Base-by-base conservation (phyloP, 2,329 filamentous ascomycete genomes). In the Fusarium torulosum region DNA sequence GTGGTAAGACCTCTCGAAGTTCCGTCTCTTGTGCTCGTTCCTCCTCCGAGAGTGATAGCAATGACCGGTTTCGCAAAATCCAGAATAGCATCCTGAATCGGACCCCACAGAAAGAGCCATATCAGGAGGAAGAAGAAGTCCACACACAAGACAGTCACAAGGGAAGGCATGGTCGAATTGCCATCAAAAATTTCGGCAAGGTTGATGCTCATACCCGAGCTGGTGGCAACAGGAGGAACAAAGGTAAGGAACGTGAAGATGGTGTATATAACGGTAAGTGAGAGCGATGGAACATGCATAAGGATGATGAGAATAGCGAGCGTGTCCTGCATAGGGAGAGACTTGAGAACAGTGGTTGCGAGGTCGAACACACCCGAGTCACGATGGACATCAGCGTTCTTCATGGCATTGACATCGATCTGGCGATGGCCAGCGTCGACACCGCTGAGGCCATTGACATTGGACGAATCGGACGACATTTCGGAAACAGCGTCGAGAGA, bases 221-320 rank as follows among this genome's bases (percentile, higher is more conserved):
- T 91, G 52, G 90, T 90, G 60, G 90, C 92, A 67, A 91, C 88
- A 19, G 93, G 92, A 44, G 94, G 92, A 66, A 97, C 93, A 76
- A 97, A 96, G 46, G 94, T 97, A 76, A 97, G 86, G 69, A 94
- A 90, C 71, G 95, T 94, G 80, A 97, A 98, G 70, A 97, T 87
- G 76, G 94, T 90, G 79, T 97, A 96, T 74, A 97, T 93, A 78
- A 93, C 85, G 67, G 94, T 95, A 74, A 97, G 86, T 59, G 95
- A 90, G 74, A 95, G 90, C 21, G 94, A 93, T 29, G 95, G 94
- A 11, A 97, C 88, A 77, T 97, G 94, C 80, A 97, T 91, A 71
- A 98, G 88, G 74, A 97, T 92, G 80, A 97, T 97, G 78, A 98
- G 89, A 75, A 98, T 97, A 77, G 95, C 94, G 80, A 97, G 93